Evolutionary conservation across 805 yeast genomes (phyloP).

Genomic region (Lachancea cidri): DNA sequence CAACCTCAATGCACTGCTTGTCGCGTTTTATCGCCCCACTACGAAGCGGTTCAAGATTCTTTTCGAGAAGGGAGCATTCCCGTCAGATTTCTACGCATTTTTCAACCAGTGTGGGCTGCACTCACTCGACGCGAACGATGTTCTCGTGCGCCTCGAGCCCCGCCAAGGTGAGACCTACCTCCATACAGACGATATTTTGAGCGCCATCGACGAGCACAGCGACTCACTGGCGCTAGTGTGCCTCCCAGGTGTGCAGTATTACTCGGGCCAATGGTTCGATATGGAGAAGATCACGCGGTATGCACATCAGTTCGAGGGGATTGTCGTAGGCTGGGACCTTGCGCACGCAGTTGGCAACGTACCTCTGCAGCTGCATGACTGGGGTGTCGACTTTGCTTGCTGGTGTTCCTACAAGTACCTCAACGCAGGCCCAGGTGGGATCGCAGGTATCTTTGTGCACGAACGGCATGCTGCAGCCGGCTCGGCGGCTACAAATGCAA

Average conservation of each 20-base stretch:
- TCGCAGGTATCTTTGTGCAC: slow-evolving; percentile 81
- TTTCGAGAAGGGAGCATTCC: slow-evolving; percentile 85
- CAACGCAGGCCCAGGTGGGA: slow-evolving; percentile 91
- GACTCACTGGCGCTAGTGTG: slow-evolving; percentile 68
- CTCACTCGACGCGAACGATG: slow-evolving; percentile 47
- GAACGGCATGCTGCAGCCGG: slow-evolving; percentile 34
- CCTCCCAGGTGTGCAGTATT: slow-evolving; percentile 86
- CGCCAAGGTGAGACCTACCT: slow-evolving; percentile 52
- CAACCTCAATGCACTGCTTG: slow-evolving; percentile 69
- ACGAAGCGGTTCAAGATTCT: slow-evolving; percentile 56
- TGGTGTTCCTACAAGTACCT: slow-evolving; percentile 93
- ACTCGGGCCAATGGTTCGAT: slow-evolving; percentile 84
- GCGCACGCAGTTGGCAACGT: slow-evolving; percentile 95
- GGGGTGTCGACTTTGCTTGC: slow-evolving; percentile 90
- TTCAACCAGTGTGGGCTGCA: slow-evolving; percentile 63
- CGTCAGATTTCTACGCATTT: slow-evolving; percentile 87
- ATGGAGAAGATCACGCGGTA: slow-evolving; percentile 61
- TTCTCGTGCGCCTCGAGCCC: slow-evolving; percentile 61
- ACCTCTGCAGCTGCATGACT: slow-evolving; percentile 67
- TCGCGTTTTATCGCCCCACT: slow-evolving; percentile 68
- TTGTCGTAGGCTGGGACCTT: slow-evolving; percentile 86
- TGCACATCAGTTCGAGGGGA: slow-evolving; percentile 45
- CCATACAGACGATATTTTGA: slow-evolving; percentile 57
- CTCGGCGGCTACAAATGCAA: slow-evolving; percentile 19
- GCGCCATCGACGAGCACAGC: slow-evolving; percentile 48